phyloP scores from a whole-genome alignment of 2,329 filamentous ascomycete species.

The Pseudocercospora macadamiae region DNA sequence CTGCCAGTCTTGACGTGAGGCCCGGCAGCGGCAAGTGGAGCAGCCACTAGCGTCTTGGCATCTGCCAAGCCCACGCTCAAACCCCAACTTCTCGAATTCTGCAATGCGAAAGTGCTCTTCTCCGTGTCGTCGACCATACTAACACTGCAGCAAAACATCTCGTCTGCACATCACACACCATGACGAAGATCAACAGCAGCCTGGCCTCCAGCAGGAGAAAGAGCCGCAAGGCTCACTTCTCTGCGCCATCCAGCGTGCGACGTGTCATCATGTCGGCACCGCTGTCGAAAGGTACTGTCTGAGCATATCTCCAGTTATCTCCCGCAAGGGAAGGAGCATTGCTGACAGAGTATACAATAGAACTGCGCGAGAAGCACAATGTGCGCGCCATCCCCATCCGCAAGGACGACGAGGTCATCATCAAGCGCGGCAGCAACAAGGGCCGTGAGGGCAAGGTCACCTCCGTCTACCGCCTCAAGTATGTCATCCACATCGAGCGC shows the following conservation, averaged over 20 bases:
- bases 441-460: slow-evolving; percentile 98
- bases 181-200: slow-evolving; percentile 70
- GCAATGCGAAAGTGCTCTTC: slow-evolving; percentile 5
- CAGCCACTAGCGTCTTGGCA: slow-evolving; percentile 3
- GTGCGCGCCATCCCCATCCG: slow-evolving; percentile 96
- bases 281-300: slow-evolving; percentile 71
- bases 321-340: slow-evolving; percentile 15
- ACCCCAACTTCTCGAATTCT: slow-evolving; percentile 8
- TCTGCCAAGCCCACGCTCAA: neutral
- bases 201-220: slow-evolving; percentile 89
- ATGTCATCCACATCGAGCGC: slow-evolving; percentile 95
- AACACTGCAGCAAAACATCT: slow-evolving; percentile 15
- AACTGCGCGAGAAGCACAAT: slow-evolving; percentile 98
- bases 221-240: slow-evolving; percentile 98
- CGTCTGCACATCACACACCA: slow-evolving; percentile 52
- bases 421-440: slow-evolving; percentile 93
- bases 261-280: slow-evolving; percentile 96
- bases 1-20: neutral
- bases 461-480: slow-evolving; percentile 98
- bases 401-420: slow-evolving; percentile 81
- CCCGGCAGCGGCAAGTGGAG: neutral
- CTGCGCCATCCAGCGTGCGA: slow-evolving; percentile 89
- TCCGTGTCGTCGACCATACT: slow-evolving; percentile 25
- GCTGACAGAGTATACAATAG: slow-evolving; percentile 31
- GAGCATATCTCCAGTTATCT: slow-evolving; percentile 16